Conservation (phyloP, 352 stramenopile genomes). For the Pythium dissotocum region DNA sequence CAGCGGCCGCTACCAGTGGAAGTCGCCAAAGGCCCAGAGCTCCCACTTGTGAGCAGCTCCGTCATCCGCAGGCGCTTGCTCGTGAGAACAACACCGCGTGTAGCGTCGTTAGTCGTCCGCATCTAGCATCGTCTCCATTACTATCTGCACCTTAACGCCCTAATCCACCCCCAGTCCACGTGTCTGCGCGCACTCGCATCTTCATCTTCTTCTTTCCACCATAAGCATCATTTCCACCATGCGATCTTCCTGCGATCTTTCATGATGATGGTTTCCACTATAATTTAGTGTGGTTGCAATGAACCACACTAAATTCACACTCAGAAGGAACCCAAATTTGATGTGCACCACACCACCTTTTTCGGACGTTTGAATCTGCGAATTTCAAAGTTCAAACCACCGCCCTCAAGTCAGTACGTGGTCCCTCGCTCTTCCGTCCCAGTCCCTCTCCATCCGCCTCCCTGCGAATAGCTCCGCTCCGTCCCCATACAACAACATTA, state of each 20-base stretch:
- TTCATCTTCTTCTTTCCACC: no score
- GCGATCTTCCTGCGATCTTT: no score
- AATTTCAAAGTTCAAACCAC: constrained; percentile 29
- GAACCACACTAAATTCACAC: no score
- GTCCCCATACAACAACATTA: neutral
- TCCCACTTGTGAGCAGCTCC: constrained; percentile 44
- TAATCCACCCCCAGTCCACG: no score
- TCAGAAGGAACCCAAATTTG: neutral
- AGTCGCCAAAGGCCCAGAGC: constrained; percentile 39
- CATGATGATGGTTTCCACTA: no score
- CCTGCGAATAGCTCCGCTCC: neutral
- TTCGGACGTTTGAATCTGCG: constrained; percentile 18
- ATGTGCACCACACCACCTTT: constrained; percentile 9
- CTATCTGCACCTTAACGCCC: no score
- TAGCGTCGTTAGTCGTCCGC: neutral
- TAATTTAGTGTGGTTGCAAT: no score
- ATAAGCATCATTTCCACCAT: no score
- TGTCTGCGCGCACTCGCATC: no score
- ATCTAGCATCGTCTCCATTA: neutral
- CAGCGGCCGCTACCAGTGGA: constrained; percentile 73
- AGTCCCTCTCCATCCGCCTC: neutral
- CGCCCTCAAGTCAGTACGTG: constrained; percentile 20
- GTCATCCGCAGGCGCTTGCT: neutral
- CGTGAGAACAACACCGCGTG: neutral
- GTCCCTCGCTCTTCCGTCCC: neutral